phyloP scores from a whole-genome alignment of 495 filamentous ascomycete species.

The Patellaria atrata region DNA sequence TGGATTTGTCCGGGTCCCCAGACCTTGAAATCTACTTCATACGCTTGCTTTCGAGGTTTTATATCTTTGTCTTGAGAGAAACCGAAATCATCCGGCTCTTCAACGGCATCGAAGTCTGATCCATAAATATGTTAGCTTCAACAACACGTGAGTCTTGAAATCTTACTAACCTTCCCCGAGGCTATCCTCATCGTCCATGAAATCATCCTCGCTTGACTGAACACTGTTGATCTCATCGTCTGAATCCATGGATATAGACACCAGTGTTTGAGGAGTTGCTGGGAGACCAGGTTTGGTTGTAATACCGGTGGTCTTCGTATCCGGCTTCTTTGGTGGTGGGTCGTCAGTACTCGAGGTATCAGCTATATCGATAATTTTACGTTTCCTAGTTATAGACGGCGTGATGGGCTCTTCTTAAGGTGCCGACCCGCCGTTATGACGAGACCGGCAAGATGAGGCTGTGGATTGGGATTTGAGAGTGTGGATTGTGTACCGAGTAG shows the following conservation, averaged over 20 bases:
- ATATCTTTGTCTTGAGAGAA: slow-evolving; percentile 60
- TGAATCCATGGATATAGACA: slow-evolving; percentile 69
- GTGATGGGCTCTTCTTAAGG: slow-evolving; percentile 33
- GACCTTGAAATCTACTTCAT: slow-evolving; percentile 75
- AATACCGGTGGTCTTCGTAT: slow-evolving; percentile 32
- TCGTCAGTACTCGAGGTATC: slow-evolving; percentile 28
- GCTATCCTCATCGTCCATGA: slow-evolving; percentile 52
- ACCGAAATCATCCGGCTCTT: slow-evolving; percentile 60
- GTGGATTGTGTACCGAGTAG: too few species aligned
- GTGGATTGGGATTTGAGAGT: too few species aligned
- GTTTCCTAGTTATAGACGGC: slow-evolving; percentile 64
- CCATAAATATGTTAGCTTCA: slow-evolving; percentile 11
- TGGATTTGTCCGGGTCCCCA: slow-evolving; percentile 67
- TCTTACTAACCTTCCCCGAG: slow-evolving; percentile 64
- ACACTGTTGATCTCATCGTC: slow-evolving; percentile 92
- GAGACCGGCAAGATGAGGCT: too few species aligned
- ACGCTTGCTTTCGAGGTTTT: slow-evolving; percentile 53
- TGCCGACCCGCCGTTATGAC: slow-evolving; percentile 23
- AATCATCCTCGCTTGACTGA: slow-evolving; percentile 62
- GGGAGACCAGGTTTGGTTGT: slow-evolving; percentile 28
- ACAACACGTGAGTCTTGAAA: slow-evolving; percentile 1
- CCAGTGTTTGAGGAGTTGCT: slow-evolving; percentile 47
- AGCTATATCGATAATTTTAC: slow-evolving; percentile 49
- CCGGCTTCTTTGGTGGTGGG: slow-evolving; percentile 32
- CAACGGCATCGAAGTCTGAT: slow-evolving; percentile 45